phyloP scores from a whole-genome alignment of 1,139 yeast species.

The Debaryomyces sp. region DNA sequence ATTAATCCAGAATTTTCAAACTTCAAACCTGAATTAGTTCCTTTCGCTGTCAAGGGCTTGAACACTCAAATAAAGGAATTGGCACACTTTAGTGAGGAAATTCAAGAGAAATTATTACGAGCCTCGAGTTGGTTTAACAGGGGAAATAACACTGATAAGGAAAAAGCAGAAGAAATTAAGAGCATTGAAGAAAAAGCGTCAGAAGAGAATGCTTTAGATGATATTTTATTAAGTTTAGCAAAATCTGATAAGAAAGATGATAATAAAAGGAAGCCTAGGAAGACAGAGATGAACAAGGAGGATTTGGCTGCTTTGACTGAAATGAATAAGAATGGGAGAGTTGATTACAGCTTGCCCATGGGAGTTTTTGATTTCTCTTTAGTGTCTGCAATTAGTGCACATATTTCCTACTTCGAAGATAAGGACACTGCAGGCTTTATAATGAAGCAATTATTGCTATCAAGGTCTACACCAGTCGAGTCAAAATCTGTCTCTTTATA shows the following conservation, averaged over 20 bases:
- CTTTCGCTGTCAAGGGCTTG: constrained; percentile 55
- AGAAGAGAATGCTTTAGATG: constrained; percentile 49
- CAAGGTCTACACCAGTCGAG: constrained; percentile 21
- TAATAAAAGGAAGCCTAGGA: constrained; percentile 19
- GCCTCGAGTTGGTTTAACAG: constrained; percentile 51
- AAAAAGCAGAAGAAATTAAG: constrained; percentile 14
- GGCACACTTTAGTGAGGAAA: constrained; percentile 44
- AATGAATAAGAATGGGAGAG: constrained; percentile 70
- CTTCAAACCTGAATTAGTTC: constrained; percentile 61
- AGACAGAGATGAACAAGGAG: constrained; percentile 24
- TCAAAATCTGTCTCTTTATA: constrained; percentile 28
- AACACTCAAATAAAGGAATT: constrained; percentile 46
- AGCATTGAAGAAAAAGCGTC: constrained; percentile 25
- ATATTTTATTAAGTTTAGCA: constrained; percentile 39
- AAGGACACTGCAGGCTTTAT: constrained; percentile 81
- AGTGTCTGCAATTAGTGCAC: constrained; percentile 82
- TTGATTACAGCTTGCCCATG: constrained; percentile 81
- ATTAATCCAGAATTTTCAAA: constrained; percentile 56
- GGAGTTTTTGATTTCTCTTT: constrained; percentile 80
- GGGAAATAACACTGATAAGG: constrained; percentile 9
- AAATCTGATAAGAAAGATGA: constrained; percentile 22
- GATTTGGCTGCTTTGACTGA: constrained; percentile 38
- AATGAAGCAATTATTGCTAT: constrained; percentile 52
- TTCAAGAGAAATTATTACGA: constrained; percentile 46
- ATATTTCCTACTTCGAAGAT: constrained; percentile 86